These are phyloP conservation scores for Saccharomycopsis schoenii DNA, from an alignment of 805 yeast genomes.

Conservation along the genomic window DNA sequence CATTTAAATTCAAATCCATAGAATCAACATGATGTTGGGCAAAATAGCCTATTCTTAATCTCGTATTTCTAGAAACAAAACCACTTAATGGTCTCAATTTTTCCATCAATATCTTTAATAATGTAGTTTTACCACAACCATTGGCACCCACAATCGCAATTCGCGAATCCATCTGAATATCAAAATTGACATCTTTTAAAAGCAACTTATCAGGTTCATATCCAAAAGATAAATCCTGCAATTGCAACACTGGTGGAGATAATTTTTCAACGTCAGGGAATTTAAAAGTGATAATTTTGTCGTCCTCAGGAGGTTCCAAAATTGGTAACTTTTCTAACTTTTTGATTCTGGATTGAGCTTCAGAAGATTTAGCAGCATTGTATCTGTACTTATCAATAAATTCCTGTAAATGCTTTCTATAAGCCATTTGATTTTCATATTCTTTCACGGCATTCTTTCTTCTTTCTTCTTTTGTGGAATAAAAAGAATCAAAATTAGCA, in stretches of 20 bases:
- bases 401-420: slow-evolving; percentile 83
- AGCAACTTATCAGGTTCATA: slow-evolving; percentile 58
- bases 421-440: slow-evolving; percentile 95
- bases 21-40: slow-evolving; percentile 98
- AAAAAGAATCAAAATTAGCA: slow-evolving; percentile 85
- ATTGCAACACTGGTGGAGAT: slow-evolving; percentile 88
- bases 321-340: slow-evolving; percentile 91
- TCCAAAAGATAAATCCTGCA: slow-evolving; percentile 81
- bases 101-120: slow-evolving; percentile 79
- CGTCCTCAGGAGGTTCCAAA: slow-evolving; percentile 91
- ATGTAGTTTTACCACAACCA: slow-evolving; percentile 98
- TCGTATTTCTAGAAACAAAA: slow-evolving; percentile 65
- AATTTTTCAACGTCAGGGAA: slow-evolving; percentile 93
- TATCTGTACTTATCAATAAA: slow-evolving; percentile 95
- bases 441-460: slow-evolving; percentile 87
- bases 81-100: slow-evolving; percentile 69
- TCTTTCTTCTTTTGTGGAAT: slow-evolving; percentile 90
- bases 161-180: slow-evolving; percentile 88
- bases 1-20: slow-evolving; percentile 79
- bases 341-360: slow-evolving; percentile 96
- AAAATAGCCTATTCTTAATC: slow-evolving; percentile 90
- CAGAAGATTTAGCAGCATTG: slow-evolving; percentile 95
- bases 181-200: slow-evolving; percentile 71
- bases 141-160: slow-evolving; percentile 97
- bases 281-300: slow-evolving; percentile 69